Evolutionary conservation across 2,329 filamentous ascomycete genomes (phyloP).

Genomic region (Myriosclerotinia duriaeana): DNA sequence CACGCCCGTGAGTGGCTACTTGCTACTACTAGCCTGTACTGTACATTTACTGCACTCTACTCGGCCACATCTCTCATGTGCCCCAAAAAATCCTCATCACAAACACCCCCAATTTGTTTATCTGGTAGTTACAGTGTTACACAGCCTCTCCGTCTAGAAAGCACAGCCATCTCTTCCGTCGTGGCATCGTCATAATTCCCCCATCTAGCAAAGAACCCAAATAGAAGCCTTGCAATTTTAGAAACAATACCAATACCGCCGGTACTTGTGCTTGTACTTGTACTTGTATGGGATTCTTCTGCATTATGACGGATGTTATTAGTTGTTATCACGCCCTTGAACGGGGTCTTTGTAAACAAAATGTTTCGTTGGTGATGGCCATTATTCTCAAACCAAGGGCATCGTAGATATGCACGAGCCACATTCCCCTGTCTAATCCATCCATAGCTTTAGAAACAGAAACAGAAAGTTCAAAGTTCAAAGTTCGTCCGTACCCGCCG

Average conservation of each 20-base stretch:
- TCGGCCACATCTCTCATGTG: conserved; percentile 20
- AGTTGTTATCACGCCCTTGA: not conserved
- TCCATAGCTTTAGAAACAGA: too few relatives aligned
- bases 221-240: not conserved
- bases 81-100: conserved; percentile 6
- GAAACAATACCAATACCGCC: conserved; percentile 1
- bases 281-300: not conserved
- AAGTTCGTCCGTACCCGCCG: not conserved
- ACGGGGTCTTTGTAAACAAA: not conserved
- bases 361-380: not conserved
- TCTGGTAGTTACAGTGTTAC: not conserved
- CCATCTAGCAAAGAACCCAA: not conserved
- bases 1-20: conserved; percentile 19
- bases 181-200: conserved; percentile 14
- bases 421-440: conserved; percentile 8
- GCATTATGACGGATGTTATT: not conserved
- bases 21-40: too few relatives aligned
- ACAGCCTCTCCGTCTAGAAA: conserved; percentile 14
- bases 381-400: not conserved
- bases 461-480: too few relatives aligned
- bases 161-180: conserved; percentile 15
- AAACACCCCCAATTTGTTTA: not conserved
- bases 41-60: conserved; percentile 9
- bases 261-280: too few relatives aligned
- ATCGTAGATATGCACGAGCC: conserved; percentile 16